Evolutionary conservation across 352 stramenopile species (phyloP).

Genomic region (Phytophthora litchii): DNA sequence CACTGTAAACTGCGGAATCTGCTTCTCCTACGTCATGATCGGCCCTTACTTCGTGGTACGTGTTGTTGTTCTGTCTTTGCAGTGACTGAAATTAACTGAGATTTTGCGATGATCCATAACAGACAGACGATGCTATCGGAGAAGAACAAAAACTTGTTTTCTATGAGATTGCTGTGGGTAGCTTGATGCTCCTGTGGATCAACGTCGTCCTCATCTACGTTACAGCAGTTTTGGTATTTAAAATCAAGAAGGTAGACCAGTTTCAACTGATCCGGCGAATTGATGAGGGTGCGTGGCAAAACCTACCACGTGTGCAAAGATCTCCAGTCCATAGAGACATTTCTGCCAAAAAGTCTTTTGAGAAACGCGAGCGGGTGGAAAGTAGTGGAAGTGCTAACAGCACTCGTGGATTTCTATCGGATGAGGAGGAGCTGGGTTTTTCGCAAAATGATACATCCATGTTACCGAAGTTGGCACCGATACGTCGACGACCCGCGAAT

Average conservation of each 20-base stretch:
- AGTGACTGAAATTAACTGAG: neutral
- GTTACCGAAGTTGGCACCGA: conserved; percentile 18
- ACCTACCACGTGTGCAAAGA: conserved; percentile 73
- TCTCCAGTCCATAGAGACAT: conserved; percentile 47
- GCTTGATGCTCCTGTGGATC: conserved; percentile 84
- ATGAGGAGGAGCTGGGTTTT: conserved; percentile 18
- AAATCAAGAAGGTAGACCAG: conserved; percentile 87
- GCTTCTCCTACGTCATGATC: conserved; percentile 87
- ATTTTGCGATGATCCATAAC: neutral
- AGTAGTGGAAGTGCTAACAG: conserved; percentile 57
- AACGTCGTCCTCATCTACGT: conserved; percentile 91
- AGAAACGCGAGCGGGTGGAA: conserved; percentile 29
- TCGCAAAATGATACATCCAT: conserved; percentile 1
- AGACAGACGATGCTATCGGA: conserved; percentile 75
- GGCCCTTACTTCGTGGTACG: conserved; percentile 84
- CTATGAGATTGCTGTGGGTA: conserved; percentile 87
- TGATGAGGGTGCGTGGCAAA: conserved; percentile 81
- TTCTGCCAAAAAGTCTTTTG: conserved; percentile 1
- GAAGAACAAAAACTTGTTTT: conserved; percentile 87
- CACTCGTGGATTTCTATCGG: conserved; percentile 21
- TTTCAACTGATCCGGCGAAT: conserved; percentile 84
- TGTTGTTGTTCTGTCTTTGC: neutral
- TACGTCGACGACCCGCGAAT: conserved; percentile 13
- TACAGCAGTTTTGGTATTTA: conserved; percentile 87
- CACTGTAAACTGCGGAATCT: conserved; percentile 89